A percentile compares a stretch with the other conserved stretches of the same genome.
phyloP scores from a whole-genome alignment of 148 eudicot genomes.

The Fagopyrum homotropicum region DNA sequence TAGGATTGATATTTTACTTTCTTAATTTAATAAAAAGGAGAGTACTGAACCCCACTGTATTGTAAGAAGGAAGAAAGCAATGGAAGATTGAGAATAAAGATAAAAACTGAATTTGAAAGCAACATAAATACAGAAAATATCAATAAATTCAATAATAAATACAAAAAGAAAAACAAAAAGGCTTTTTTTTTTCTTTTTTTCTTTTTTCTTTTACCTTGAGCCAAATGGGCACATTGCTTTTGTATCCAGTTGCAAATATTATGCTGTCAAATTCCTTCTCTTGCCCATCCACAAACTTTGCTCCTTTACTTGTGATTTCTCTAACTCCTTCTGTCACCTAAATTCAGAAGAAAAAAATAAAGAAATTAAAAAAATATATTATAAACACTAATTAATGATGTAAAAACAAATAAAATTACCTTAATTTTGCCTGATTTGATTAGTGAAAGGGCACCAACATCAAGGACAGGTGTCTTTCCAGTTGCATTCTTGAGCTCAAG shows the following conservation, averaged over 20 bases:
- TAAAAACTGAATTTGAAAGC: slow-evolving; percentile 8
- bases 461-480: slow-evolving; percentile 93
- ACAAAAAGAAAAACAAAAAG: slow-evolving; percentile 3
- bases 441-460: slow-evolving; percentile 62
- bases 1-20: background rate
- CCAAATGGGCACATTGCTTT: slow-evolving; percentile 82
- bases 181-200: background rate
- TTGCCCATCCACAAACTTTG: slow-evolving; percentile 70
- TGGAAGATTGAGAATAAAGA: slow-evolving; percentile 13
- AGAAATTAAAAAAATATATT: background rate
- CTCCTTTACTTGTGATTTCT: slow-evolving; percentile 79
- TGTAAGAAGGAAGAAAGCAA: slow-evolving; percentile 7
- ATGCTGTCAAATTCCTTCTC: slow-evolving; percentile 67
- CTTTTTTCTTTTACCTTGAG: slow-evolving; percentile 34
- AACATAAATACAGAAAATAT: background rate
- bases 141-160: background rate
- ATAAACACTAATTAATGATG: background rate
- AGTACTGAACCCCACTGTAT: slow-evolving; percentile 4
- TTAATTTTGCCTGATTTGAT: slow-evolving; percentile 71
- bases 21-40: background rate
- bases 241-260: slow-evolving; percentile 81
- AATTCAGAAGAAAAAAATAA: background rate
- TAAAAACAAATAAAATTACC: slow-evolving; percentile 25
- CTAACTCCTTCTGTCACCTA: slow-evolving; percentile 73
- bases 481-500: slow-evolving; percentile 76